phyloP scores from a whole-genome alignment of 345 rosid genomes.

The Salix udensis region DNA sequence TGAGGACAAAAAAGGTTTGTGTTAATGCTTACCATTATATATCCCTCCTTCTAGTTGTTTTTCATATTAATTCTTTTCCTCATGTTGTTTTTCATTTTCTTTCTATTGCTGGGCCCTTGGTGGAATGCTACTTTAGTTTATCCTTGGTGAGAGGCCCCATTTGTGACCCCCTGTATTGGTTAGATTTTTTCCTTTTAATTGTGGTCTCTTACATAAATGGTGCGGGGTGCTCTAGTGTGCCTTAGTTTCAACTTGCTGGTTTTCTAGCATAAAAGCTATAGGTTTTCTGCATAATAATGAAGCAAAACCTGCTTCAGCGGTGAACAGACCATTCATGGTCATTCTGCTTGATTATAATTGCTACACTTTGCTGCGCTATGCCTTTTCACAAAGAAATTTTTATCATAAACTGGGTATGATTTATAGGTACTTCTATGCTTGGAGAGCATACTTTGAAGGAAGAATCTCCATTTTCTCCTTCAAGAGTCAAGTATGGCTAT shows the following conservation, averaged over 20 bases:
- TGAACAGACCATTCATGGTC: background rate
- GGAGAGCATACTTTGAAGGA: slow-evolving; percentile 72
- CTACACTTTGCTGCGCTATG: background rate
- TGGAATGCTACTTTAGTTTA: background rate
- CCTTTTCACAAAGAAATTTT: background rate
- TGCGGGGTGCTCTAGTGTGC: background rate
- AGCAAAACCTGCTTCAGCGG: background rate
- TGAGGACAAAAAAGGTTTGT: slow-evolving; percentile 83
- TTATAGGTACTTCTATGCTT: slow-evolving; percentile 39
- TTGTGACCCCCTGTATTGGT: background rate
- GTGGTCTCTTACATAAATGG: background rate
- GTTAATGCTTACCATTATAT: background rate
- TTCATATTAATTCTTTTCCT: too few relatives aligned
- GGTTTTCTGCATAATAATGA: background rate
- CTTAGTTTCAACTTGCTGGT: background rate
- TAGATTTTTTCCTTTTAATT: background rate
- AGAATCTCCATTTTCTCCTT: slow-evolving; percentile 76
- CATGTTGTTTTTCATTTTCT: background rate
- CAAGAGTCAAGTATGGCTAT: slow-evolving; percentile 77
- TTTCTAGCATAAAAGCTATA: background rate
- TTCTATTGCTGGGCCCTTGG: background rate
- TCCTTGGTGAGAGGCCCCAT: background rate
- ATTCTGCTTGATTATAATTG: background rate
- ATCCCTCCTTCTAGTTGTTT: background rate
- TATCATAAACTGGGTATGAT: slow-evolving; percentile 12